phyloP scores from a whole-genome alignment of 2,329 filamentous ascomycete genomes.

The Trichoderma lentiforme region DNA sequence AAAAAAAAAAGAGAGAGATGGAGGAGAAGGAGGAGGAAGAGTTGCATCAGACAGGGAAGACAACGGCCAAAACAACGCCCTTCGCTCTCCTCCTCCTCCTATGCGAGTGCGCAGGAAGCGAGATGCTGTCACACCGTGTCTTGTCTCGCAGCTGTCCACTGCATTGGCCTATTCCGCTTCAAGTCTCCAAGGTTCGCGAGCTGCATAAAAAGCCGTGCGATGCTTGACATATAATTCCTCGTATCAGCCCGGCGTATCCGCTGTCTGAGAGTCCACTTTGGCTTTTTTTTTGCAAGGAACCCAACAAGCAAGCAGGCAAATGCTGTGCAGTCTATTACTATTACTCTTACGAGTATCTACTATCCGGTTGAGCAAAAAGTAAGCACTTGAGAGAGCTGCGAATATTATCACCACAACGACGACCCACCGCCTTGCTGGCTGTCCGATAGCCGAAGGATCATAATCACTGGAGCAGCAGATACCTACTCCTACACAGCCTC shows the following conservation, averaged over 20 bases:
- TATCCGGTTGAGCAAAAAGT: background rate
- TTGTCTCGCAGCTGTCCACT: constrained; percentile 5
- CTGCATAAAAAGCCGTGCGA: background rate
- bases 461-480: background rate
- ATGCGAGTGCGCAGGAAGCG: constrained; percentile 5
- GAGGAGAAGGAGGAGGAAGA: background rate
- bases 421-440: background rate
- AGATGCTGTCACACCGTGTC: constrained; percentile 14
- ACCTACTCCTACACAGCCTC: background rate
- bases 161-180: background rate
- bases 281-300: background rate
- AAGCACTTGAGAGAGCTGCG: background rate
- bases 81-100: background rate
- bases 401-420: background rate
- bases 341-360: background rate
- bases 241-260: constrained; percentile 13
- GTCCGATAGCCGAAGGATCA: background rate
- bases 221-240: background rate
- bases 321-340: background rate
- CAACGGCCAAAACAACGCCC: background rate
- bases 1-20: background rate
- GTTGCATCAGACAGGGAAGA: background rate
- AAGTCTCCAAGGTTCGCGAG: background rate
- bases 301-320: background rate
- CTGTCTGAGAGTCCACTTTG: background rate